Conservation (phyloP, 805 yeast genomes). For the Zygoascus biomembranicola region DNA sequence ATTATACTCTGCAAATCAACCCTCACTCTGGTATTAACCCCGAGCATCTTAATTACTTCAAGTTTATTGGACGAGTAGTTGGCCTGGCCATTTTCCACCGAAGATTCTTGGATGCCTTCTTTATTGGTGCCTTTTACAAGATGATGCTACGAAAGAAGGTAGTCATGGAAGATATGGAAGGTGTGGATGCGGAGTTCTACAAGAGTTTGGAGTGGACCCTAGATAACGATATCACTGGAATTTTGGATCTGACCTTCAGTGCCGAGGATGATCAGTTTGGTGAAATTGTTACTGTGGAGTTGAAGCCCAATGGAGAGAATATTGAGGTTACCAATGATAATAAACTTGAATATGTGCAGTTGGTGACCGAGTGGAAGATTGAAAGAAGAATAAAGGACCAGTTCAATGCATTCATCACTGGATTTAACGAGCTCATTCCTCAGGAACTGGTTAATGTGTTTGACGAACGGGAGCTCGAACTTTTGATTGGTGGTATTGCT, state of each 20-base stretch:
- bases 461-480: constrained; percentile 94
- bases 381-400: constrained; percentile 90
- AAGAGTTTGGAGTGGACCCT: constrained; percentile 92
- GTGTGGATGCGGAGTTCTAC: constrained; percentile 96
- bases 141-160: constrained; percentile 96
- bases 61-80: constrained; percentile 95
- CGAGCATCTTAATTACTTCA: constrained; percentile 95
- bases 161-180: constrained; percentile 94
- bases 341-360: constrained; percentile 90
- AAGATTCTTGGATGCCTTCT: constrained; percentile 94
- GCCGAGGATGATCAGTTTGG: constrained; percentile 90
- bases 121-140: constrained; percentile 95
- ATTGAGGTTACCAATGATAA: constrained; percentile 92
- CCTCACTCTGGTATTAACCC: constrained; percentile 96
- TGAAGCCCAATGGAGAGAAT: constrained; percentile 80
- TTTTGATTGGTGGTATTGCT: constrained; percentile 95
- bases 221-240: constrained; percentile 85
- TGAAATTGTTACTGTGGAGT: constrained; percentile 77
- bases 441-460: constrained; percentile 94
- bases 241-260: constrained; percentile 82
- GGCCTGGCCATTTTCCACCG: constrained; percentile 98
- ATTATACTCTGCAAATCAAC: constrained; percentile 94
- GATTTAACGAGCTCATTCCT: constrained; percentile 95
- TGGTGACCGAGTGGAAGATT: constrained; percentile 93
- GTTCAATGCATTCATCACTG: constrained; percentile 92